Evolutionary conservation across 192 early-diverging fungal genomes (phyloP).

Genomic region (Powellomyces hirtus): DNA sequence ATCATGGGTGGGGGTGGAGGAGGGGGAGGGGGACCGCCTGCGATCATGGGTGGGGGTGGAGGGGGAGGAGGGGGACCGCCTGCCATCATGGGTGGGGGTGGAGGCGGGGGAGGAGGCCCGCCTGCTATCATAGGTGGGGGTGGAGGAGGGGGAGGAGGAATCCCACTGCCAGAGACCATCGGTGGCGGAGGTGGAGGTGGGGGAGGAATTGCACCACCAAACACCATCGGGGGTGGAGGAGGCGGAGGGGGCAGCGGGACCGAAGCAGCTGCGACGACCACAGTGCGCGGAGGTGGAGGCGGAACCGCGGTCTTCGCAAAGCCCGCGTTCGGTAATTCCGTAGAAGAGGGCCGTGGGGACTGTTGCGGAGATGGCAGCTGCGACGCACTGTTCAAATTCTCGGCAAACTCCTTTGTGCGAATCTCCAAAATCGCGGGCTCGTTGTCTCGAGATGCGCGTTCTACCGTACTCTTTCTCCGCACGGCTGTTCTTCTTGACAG

Average conservation of each 20-base stretch:
- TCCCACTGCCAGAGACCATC: background rate
- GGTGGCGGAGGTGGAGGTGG: constrained; percentile 27
- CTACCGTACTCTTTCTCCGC: background rate
- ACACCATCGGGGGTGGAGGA: constrained; percentile 2
- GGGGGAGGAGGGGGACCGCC: constrained; percentile 38
- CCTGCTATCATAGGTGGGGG: constrained; percentile 1
- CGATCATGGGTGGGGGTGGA: constrained; percentile 36
- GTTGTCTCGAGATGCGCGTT: background rate
- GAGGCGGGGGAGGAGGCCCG: constrained; percentile 12
- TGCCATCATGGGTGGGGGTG: background rate
- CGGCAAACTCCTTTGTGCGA: too few species aligned
- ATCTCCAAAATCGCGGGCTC: background rate
- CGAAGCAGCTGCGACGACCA: background rate
- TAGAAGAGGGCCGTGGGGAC: background rate
- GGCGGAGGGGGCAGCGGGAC: constrained; percentile 21
- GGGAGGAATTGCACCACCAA: background rate
- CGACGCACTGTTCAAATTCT: background rate
- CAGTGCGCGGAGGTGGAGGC: too few species aligned
- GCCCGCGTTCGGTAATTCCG: too few species aligned
- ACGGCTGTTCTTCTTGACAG: constrained; percentile 14
- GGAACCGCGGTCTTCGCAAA: too few species aligned
- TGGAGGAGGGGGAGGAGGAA: constrained; percentile 8
- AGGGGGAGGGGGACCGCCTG: constrained; percentile 24
- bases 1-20: constrained; percentile 10
- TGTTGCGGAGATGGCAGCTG: background rate